A percentile compares a stretch with the other conserved stretches of the same genome.
phyloP scores from a whole-genome alignment of 352 stramenopile species.

The Globisporangium carolinianum region DNA sequence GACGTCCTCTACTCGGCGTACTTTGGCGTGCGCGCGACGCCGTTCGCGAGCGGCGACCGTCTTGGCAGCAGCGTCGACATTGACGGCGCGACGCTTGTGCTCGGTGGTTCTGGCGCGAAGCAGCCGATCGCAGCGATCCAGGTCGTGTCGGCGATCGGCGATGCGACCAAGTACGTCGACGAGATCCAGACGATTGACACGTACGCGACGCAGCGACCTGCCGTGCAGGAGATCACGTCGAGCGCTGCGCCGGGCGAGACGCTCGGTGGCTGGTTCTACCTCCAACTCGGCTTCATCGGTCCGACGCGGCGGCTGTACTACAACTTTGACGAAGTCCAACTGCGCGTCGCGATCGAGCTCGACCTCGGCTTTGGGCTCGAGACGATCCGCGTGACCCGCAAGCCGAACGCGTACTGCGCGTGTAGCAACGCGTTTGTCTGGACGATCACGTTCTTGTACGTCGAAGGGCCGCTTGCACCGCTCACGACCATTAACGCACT shows the following conservation, averaged over 20 bases:
- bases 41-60: conserved; percentile 44
- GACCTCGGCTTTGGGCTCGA: conserved; percentile 65
- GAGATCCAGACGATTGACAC: conserved; percentile 70
- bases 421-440: conserved; percentile 69
- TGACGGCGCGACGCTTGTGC: conserved; percentile 52
- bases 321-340: conserved; percentile 60
- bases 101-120: conserved; percentile 55
- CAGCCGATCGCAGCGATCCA: conserved; percentile 63
- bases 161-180: conserved; percentile 43
- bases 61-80: conserved; percentile 67
- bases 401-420: conserved; percentile 61
- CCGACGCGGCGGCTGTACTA: conserved; percentile 52
- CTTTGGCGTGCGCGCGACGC: conserved; percentile 55
- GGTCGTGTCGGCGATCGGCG: conserved; percentile 49
- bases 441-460: conserved; percentile 73
- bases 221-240: conserved; percentile 65
- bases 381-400: conserved; percentile 46
- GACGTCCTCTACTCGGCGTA: conserved; percentile 66
- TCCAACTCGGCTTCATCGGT: conserved; percentile 47
- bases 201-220: conserved; percentile 39
- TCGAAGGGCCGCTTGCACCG: conserved; percentile 43
- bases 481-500: conserved; percentile 42
- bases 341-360: conserved; percentile 63
- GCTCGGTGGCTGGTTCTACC: conserved; percentile 65
- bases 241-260: conserved; percentile 56